Conservation (phyloP, 305 asterid species). For the Solanum chacoense region DNA sequence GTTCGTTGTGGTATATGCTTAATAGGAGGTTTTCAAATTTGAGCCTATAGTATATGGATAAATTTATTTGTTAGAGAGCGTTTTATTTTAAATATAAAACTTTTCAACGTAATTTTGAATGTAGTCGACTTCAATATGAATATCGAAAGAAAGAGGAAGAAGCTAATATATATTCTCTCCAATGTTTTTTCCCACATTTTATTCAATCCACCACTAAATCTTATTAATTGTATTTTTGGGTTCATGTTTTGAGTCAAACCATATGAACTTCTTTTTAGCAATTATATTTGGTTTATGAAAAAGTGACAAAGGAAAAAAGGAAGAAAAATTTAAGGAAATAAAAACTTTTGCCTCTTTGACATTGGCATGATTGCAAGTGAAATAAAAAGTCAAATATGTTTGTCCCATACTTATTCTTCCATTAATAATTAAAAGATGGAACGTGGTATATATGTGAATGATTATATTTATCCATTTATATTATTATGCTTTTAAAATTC, state of each 20-base stretch:
- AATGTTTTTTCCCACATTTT: neutral
- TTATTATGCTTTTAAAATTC: neutral
- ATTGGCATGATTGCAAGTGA: neutral
- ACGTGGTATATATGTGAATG: neutral
- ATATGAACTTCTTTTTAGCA: neutral
- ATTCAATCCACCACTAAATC: neutral
- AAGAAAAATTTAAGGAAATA: neutral
- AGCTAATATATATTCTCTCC: neutral
- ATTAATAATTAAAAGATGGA: neutral
- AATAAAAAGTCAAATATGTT: neutral
- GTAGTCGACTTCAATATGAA: fast-evolving
- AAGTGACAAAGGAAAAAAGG: neutral
- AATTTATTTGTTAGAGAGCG: fast-evolving
- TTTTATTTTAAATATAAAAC: neutral
- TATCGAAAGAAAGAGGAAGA: neutral
- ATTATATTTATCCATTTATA: neutral
- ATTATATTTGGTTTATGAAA: neutral
- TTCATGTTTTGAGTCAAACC: neutral
- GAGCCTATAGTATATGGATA: neutral
- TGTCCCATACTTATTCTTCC: neutral
- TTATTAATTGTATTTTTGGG: no score
- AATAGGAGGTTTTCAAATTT: neutral
- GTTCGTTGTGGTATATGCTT: neutral
- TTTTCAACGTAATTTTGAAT: fast-evolving
- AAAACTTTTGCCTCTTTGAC: neutral